Conservation (phyloP, 306 rosid species). For the Amphicarpaea edgeworthii region DNA sequence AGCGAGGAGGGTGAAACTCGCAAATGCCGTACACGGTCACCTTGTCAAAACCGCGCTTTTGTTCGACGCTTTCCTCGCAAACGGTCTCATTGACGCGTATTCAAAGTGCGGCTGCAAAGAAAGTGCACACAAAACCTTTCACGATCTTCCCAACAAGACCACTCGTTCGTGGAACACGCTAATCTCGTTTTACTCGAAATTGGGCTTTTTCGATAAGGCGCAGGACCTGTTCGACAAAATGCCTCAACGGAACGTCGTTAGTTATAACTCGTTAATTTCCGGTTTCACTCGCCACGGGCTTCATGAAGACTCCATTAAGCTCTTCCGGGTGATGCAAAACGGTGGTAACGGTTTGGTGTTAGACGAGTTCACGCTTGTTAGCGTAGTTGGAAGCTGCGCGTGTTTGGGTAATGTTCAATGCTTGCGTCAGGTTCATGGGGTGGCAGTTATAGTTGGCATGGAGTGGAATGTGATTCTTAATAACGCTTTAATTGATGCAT, state of each 20-base stretch:
- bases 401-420: slow-evolving; percentile 52
- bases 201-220: slow-evolving; percentile 48
- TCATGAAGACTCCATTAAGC: slow-evolving; percentile 45
- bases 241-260: slow-evolving; percentile 60
- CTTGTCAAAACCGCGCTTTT: slow-evolving; percentile 64
- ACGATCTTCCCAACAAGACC: slow-evolving; percentile 58
- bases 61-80: slow-evolving; percentile 52
- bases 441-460: slow-evolving; percentile 57
- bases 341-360: slow-evolving; percentile 45
- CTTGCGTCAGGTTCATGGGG: slow-evolving; percentile 67
- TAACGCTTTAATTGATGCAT: slow-evolving; percentile 67
- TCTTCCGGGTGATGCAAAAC: slow-evolving; percentile 52
- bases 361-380: slow-evolving; percentile 62
- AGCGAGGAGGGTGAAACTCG: slow-evolving; percentile 49
- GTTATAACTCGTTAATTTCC: slow-evolving; percentile 62
- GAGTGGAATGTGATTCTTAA: slow-evolving; percentile 52
- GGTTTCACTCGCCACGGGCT: slow-evolving; percentile 54
- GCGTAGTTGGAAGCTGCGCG: slow-evolving; percentile 60
- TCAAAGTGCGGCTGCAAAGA: slow-evolving; percentile 57
- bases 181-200: slow-evolving; percentile 47
- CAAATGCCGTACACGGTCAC: slow-evolving; percentile 58
- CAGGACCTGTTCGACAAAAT: slow-evolving; percentile 53
- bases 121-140: slow-evolving; percentile 52
- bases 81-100: slow-evolving; percentile 63
- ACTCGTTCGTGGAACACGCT: slow-evolving; percentile 69